Evolutionary conservation across 1,284 basidiomycete species (phyloP).

Genomic region (Wolfiporia cocos): DNA sequence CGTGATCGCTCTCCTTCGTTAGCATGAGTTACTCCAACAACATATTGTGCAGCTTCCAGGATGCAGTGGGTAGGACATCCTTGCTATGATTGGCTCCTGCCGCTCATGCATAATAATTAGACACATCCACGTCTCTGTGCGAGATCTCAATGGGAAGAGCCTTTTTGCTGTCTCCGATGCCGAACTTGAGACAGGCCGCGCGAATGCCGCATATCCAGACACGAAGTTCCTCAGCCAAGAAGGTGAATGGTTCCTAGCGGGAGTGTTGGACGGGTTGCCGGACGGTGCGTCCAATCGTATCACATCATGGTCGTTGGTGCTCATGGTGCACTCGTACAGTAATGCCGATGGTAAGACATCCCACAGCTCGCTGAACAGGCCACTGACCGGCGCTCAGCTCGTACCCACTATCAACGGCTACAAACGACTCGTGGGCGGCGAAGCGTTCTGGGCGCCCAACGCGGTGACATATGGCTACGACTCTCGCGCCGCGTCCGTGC

Average conservation of each 20-base stretch:
- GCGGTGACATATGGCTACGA: conserved; percentile 93
- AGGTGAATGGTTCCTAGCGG: conserved; percentile 92
- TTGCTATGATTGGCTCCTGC: neutral
- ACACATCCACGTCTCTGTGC: conserved; percentile 89
- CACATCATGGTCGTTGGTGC: conserved; percentile 33
- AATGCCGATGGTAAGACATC: conserved; percentile 20
- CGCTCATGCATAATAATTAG: conserved; percentile 31
- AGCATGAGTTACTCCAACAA: conserved; percentile 1
- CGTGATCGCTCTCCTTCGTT: conserved; percentile 25
- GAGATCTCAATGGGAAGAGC: conserved; percentile 67
- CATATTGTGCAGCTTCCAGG: conserved; percentile 64
- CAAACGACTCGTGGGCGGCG: conserved; percentile 93
- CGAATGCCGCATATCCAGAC: conserved; percentile 72
- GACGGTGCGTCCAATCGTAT: conserved; percentile 54
- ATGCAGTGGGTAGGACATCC: conserved; percentile 70
- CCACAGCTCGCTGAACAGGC: neutral
- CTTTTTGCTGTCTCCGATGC: conserved; percentile 68
- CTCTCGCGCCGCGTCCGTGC: conserved; percentile 85
- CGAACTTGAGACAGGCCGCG: conserved; percentile 56
- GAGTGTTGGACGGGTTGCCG: conserved; percentile 81
- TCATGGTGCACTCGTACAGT: conserved; percentile 24
- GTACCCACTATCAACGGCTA: conserved; percentile 97
- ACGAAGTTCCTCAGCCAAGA: conserved; percentile 79
- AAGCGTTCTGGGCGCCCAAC: conserved; percentile 94
- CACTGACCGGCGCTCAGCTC: conserved; percentile 38